These are phyloP conservation scores for Stagonosporopsis vannaccii DNA, from an alignment of 2,329 filamentous ascomycete species.

Conservation along the genomic window DNA sequence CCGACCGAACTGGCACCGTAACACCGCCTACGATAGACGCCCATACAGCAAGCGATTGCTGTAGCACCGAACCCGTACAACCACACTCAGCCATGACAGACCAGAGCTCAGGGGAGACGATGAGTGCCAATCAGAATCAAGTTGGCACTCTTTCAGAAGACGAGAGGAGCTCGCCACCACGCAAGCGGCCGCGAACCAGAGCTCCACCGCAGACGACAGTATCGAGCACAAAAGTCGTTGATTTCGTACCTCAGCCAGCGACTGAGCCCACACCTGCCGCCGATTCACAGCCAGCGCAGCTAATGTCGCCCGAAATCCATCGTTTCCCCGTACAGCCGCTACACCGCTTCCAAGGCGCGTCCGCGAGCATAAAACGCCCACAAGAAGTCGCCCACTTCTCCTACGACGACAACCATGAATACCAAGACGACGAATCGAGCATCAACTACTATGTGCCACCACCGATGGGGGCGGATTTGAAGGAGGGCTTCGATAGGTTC, in stretches of 20 bases:
- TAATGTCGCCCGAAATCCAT: constrained; percentile 9
- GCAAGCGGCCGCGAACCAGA: constrained; percentile 44
- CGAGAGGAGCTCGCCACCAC: constrained; percentile 30
- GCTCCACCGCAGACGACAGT: constrained; percentile 35
- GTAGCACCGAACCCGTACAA: not conserved
- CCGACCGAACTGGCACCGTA: not conserved
- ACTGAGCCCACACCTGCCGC: not conserved
- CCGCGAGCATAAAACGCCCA: constrained; percentile 45
- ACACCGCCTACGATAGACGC: no score
- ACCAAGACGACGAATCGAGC: constrained; percentile 78
- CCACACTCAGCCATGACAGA: not conserved
- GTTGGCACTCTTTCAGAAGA: constrained; percentile 16
- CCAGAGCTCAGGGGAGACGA: not conserved
- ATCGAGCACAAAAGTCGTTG: not conserved
- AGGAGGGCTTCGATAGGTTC: constrained; percentile 81
- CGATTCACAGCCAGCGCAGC: not conserved
- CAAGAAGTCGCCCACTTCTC: constrained; percentile 94
- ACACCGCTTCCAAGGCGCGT: constrained; percentile 43
- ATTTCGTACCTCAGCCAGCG: not conserved
- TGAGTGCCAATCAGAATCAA: constrained; percentile 14
- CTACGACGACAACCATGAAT: constrained; percentile 83
- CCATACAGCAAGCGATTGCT: not conserved
- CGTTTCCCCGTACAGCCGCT: constrained; percentile 43
- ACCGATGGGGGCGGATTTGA: constrained; percentile 75
- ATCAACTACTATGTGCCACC: constrained; percentile 88